Evolutionary conservation across 2,329 filamentous ascomycete genomes (phyloP).

Genomic region (Arthroderma sp.): DNA sequence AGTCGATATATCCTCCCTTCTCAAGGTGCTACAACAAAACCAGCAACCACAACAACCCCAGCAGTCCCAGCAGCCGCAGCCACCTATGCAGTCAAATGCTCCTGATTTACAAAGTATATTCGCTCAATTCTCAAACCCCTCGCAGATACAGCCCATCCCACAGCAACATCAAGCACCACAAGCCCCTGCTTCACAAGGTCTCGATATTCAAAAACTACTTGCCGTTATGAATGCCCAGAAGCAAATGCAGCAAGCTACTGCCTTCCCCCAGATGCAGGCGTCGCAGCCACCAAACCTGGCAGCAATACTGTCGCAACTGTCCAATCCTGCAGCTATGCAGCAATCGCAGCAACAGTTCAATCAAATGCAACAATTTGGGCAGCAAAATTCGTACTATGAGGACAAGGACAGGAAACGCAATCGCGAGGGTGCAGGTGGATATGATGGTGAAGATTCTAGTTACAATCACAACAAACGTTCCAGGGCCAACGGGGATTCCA

Average conservation of each 20-base stretch:
- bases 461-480: constrained; percentile 23
- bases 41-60: constrained; percentile 20
- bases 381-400: constrained; percentile 20
- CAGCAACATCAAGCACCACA: constrained; percentile 13
- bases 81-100: constrained; percentile 17
- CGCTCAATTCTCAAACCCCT: constrained; percentile 25
- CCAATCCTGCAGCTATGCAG: constrained; percentile 21
- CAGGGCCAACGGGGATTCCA: constrained; percentile 18
- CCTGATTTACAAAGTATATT: constrained; percentile 25
- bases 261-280: constrained; percentile 11
- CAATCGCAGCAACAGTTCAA: constrained; percentile 10
- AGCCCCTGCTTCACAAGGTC: constrained; percentile 14
- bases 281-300: constrained; percentile 10
- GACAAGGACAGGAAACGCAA: constrained; percentile 30
- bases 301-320: constrained; percentile 12
- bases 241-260: constrained; percentile 22
- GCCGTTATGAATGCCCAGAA: constrained; percentile 26
- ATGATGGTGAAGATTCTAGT: constrained; percentile 20
- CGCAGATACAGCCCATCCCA: constrained; percentile 13
- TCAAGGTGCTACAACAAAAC: constrained; percentile 28
- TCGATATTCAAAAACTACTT: constrained; percentile 28
- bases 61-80: constrained; percentile 19
- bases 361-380: constrained; percentile 7
- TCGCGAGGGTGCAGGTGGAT: constrained; percentile 20
- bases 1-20: constrained; percentile 29